Base-by-base conservation (phyloP, 2,329 filamentous ascomycete species). In the Hawksworthiomyces lignivorus region DNA sequence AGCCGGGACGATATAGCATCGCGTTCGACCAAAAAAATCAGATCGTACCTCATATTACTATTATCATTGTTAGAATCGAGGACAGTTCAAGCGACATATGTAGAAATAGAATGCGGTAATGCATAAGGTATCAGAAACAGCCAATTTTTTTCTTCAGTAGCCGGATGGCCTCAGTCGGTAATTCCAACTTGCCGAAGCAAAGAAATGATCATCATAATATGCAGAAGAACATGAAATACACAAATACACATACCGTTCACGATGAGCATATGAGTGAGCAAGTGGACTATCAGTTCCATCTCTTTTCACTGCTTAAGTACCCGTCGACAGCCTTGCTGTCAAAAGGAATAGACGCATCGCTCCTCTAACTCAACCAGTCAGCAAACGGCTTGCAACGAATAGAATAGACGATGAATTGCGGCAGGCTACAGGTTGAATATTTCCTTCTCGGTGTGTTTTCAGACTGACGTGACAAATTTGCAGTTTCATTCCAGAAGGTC, bases 381-480 rank as follows among this genome's bases (percentile, higher is more conserved):
- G 22, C 7, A 11, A 8, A 4, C 8, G 24, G 24, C 24, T n/a
- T n/a, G n/a, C n/a, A n/a, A n/a, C n/a, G n/a, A n/a, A n/a, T n/a
- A n/a, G n/a, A n/a, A n/a, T n/a, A n/a, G n/a, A n/a, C n/a, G n/a
- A n/a, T n/a, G n/a, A n/a, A n/a, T n/a, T n/a, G n/a, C n/a, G n/a
- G n/a, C n/a, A n/a, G n/a, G n/a, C n/a, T n/a, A n/a, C n/a, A n/a
- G n/a, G n/a, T n/a, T n/a, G n/a, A n/a, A n/a, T n/a, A n/a, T n/a
- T n/a, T n/a, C n/a, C n/a, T n/a, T n/a, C n/a, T n/a, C n/a, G n/a
- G n/a, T n/a, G n/a, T n/a, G n/a, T 60, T 64, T 73, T 92, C 86
- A 92, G 86, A 87, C 86, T 92, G 86, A 92, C 85, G 84, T 90
- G 81, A 77, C 81, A 86, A 80, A 77, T 73, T 33, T 61, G 64